Percentiles rank a stretch among this genome's conserved stretches.
Evolutionary conservation across 2,329 filamentous ascomycete genomes (phyloP).

Genomic region (Epichloe baconii): DNA sequence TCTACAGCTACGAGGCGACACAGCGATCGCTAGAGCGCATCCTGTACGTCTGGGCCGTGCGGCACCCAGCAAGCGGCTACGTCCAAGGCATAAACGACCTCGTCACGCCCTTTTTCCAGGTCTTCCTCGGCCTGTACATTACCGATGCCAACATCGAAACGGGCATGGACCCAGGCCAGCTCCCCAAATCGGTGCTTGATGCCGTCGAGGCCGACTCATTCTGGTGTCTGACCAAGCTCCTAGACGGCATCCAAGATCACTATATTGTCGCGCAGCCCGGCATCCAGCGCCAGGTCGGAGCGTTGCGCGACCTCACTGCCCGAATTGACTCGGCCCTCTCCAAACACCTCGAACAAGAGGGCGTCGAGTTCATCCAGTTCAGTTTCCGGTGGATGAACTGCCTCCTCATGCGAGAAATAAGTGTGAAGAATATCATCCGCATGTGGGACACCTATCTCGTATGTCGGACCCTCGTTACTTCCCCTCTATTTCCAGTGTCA

Average conservation of each 20-base stretch:
- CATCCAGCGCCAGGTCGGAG: slow-evolving; percentile 85
- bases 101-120: slow-evolving; percentile 95
- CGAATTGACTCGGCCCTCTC: slow-evolving; percentile 76
- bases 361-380: slow-evolving; percentile 98
- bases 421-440: slow-evolving; percentile 86
- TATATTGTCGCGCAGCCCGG: slow-evolving; percentile 97
- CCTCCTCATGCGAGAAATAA: slow-evolving; percentile 92
- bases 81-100: slow-evolving; percentile 98
- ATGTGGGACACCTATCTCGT: slow-evolving; percentile 99
- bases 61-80: slow-evolving; percentile 93
- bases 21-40: slow-evolving; percentile 90
- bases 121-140: slow-evolving; percentile 89
- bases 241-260: slow-evolving; percentile 98
- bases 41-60: slow-evolving; percentile 92
- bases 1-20: slow-evolving; percentile 93
- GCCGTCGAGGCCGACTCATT: slow-evolving; percentile 96
- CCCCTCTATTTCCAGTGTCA: neutral
- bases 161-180: slow-evolving; percentile 92
- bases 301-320: slow-evolving; percentile 77
- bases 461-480: slow-evolving; percentile 19
- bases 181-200: slow-evolving; percentile 81
- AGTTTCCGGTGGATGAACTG: slow-evolving; percentile 99
- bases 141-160: slow-evolving; percentile 85
- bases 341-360: slow-evolving; percentile 78
- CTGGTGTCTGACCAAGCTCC: slow-evolving; percentile 93